phyloP scores from a whole-genome alignment of 2,329 filamentous ascomycete species.

The Fusarium sp. region DNA sequence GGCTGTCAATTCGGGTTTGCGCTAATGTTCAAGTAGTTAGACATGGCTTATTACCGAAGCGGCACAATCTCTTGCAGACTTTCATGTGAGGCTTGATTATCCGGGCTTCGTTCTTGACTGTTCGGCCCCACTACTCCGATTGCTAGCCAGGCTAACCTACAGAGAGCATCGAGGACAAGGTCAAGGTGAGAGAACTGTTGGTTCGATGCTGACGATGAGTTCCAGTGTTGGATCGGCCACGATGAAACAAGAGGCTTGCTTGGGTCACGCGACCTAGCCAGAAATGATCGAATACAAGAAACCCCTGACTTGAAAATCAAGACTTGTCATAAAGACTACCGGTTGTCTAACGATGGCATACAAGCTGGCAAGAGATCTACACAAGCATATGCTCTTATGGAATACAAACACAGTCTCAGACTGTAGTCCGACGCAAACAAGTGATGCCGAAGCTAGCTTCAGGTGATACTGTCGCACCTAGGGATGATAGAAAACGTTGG shows the following conservation, averaged over 20 bases:
- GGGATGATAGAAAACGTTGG: neutral
- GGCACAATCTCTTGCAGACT: neutral
- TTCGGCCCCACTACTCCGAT: conserved; percentile 28
- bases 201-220: neutral
- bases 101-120: neutral
- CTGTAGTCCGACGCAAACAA: conserved; percentile 1
- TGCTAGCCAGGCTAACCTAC: neutral
- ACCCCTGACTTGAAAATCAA: neutral
- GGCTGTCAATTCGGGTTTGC: conserved; percentile 3
- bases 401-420: neutral
- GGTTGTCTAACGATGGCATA: neutral
- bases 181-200: neutral
- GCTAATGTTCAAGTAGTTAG: neutral
- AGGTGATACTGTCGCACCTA: neutral
- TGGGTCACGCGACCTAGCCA: neutral
- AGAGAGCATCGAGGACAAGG: neutral
- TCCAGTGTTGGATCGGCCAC: neutral
- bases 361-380: neutral
- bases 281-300: neutral
- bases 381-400: neutral
- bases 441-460: neutral
- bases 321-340: neutral
- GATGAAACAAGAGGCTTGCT: neutral
- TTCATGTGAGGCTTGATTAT: neutral
- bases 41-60: conserved; percentile 16